Base-by-base conservation (phyloP, 2,329 filamentous ascomycete genomes). In the Ustulina deusta region DNA sequence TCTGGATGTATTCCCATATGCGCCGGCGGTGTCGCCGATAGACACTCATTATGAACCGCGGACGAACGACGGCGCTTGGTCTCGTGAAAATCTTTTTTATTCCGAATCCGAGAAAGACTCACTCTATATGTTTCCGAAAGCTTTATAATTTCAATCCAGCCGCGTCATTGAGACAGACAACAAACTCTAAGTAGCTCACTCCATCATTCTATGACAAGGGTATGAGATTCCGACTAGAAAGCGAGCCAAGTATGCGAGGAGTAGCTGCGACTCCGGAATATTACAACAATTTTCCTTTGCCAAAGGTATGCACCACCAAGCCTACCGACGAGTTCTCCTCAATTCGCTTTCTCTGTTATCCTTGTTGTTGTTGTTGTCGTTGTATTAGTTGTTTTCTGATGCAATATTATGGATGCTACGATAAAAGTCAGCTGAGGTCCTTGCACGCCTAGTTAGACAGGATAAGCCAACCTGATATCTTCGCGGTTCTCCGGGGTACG, bases 331-430 rank as follows among this genome's bases (percentile, higher is more conserved):
- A 7, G 4, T 42, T 29, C 29, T 1, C 3, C 6, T n/a, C 36
- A 2, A 10, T 32, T 22, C 10, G 6, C 6, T 13, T n/a, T 29
- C 32, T 49, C 9, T 6, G 22, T 29, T 6, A 13, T 27, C 32
- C 9, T 6, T 3, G 3, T 44, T 25, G 9, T 6, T 3, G 3
- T 44, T 25, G 9, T 9, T 29, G 27, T 27, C 40, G 13, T 2
- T 44, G 11, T 25, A 61, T 48, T 17, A 27, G 27, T 65, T 46
- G 34, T 66, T 46, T 54, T 71, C 68, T 1, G 65, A 66, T 46
- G 70, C 70, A 15, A 71, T 62, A 36, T 71, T 71, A 46, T 71
- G 68, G 29, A 71, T 70, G 25, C 70, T 71, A n/a, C 25, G 13
- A 48, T 6, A 7, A 22, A 60, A 6, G 22, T 67, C 3, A 63